A percentile compares a stretch with the other conserved stretches of the same genome.
Conservation (phyloP, 768 basidiomycete genomes). For the Amanita subjunquillea region DNA sequence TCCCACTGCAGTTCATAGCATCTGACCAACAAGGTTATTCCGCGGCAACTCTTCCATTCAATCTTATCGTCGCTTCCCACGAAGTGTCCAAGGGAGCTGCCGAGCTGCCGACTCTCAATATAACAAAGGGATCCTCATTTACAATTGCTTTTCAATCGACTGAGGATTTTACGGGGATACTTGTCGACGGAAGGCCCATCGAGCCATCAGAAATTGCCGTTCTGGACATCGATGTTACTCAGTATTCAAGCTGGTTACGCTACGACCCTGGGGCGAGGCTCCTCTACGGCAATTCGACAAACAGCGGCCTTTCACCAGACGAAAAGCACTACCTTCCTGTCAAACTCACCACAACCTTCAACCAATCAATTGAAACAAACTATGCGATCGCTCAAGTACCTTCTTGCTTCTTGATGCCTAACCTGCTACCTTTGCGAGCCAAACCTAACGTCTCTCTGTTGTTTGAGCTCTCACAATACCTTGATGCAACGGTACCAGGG, state of each 20-base stretch:
- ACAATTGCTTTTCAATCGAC: constrained; percentile 40
- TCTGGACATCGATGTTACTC: constrained; percentile 50
- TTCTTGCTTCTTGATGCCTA: constrained; percentile 57
- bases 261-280: constrained; percentile 47
- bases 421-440: constrained; percentile 46
- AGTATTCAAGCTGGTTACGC: constrained; percentile 44
- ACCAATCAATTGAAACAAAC: constrained; percentile 56
- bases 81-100: constrained; percentile 43
- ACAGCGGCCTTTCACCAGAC: background rate
- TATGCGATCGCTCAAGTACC: constrained; percentile 58
- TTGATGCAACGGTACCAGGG: constrained; percentile 36
- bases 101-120: constrained; percentile 57
- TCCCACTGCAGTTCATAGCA: constrained; percentile 51
- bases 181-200: constrained; percentile 52
- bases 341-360: constrained; percentile 49
- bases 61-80: constrained; percentile 56
- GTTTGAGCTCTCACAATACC: constrained; percentile 45
- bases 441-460: constrained; percentile 38
- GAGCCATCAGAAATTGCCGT: constrained; percentile 45
- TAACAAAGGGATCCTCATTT: constrained; percentile 49
- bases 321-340: constrained; percentile 35
- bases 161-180: constrained; percentile 51
- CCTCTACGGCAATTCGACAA: constrained; percentile 37
- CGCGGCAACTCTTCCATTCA: constrained; percentile 48
- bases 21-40: constrained; percentile 70